Evolutionary conservation across 2,329 filamentous ascomycete genomes (phyloP), one percentile per base, ranked within the genome.

Genomic region (Penicillium sp.): DNA sequence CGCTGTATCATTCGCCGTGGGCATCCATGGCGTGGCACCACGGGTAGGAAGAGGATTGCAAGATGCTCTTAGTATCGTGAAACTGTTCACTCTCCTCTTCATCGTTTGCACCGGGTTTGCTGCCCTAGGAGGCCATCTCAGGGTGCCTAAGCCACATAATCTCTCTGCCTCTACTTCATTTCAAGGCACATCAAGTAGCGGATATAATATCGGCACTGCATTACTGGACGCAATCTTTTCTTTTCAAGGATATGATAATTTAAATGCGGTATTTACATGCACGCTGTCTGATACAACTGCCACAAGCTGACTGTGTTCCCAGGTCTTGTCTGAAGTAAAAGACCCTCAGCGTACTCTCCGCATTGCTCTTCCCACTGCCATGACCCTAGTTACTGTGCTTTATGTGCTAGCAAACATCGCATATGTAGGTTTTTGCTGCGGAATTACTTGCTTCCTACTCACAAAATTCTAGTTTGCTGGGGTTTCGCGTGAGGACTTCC

Each of bases 341-440:
- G 75, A 82, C 55, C 81, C 81, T 0, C 73, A 80, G 9, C 74
- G 72, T n/a, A 84, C 81, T 0, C 73, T 85, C 10, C 78, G 78
- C 46, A 70, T 79, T 12, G 81, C 80, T 0, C 77, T 79, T 0
- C 79, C 80, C 1, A 60, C 78, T 1, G 81, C 80, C 0, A 70
- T 84, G n/a, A 66, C 70, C 6, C 68, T 78, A 17, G 76, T 81
- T 7, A 76, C 77, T 1, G 62, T 80, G 7, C 66, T 79, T 0
- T 84, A 83, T 58, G 72, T 83, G 54, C 72, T 82, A n/a, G 74
- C 77, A 59, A 83, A 82, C 57, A 71, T 82, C 10, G 76, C 80
- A 7, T 83, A 83, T 63, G 59, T 61, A 41, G n/a, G 55, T 32
- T 1, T 5, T 30, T 3, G 6, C 8, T 24, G 13, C 29, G 12